These are phyloP conservation scores for Trapa incisa DNA, from an alignment of 345 rosid species.

Conservation along the genomic window DNA sequence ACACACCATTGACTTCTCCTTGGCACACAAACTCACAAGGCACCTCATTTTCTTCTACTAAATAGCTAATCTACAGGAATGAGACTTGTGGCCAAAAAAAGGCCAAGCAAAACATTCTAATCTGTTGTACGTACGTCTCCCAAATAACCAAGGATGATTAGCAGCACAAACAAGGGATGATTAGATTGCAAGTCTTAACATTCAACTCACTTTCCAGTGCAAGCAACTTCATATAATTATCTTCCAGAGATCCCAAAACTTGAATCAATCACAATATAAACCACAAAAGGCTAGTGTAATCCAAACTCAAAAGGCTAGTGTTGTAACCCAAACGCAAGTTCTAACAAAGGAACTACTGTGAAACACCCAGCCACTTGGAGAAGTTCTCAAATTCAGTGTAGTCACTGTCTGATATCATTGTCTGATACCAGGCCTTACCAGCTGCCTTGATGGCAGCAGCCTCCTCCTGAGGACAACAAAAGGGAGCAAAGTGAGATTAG, in stretches of 20 bases:
- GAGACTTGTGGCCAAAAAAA: no score
- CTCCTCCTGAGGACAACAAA: slow-evolving; percentile 46
- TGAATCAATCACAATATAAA: not conserved
- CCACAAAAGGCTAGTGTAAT: not conserved
- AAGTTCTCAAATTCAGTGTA: slow-evolving; percentile 57
- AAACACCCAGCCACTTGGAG: slow-evolving; percentile 37
- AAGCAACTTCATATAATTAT: not conserved
- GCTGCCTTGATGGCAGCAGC: slow-evolving; percentile 58
- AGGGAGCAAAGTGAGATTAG: not conserved
- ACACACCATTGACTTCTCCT: no score
- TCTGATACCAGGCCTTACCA: slow-evolving; percentile 86
- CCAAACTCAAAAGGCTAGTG: not conserved
- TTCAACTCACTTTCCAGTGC: not conserved
- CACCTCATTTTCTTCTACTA: no score
- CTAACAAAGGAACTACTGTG: slow-evolving; percentile 16
- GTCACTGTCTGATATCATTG: slow-evolving; percentile 88
- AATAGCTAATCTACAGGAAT: no score
- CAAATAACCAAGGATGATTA: no score
- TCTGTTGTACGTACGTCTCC: no score
- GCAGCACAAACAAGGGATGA: no score
- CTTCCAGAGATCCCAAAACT: slow-evolving; percentile 1
- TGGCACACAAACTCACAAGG: no score
- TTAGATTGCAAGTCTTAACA: not conserved
- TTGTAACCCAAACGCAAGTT: not conserved
- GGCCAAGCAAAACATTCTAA: no score